phyloP scores from a whole-genome alignment of 2,329 filamentous ascomycete genomes.

The Aspergillus sp. region DNA sequence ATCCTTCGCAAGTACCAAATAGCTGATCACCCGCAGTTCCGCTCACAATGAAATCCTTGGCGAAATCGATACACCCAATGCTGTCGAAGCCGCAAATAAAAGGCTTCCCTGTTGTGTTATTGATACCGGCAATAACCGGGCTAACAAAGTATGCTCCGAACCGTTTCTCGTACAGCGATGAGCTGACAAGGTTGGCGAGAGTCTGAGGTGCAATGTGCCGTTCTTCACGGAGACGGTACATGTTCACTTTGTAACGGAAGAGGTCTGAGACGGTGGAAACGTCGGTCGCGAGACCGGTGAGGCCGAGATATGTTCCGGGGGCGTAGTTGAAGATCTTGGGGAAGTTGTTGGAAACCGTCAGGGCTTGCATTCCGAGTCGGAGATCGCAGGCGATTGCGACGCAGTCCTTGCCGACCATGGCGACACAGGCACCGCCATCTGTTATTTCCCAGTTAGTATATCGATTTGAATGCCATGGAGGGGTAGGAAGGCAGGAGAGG shows the following conservation, averaged over 20 bases:
- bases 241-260: conserved; percentile 99
- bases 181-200: conserved; percentile 92
- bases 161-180: conserved; percentile 86
- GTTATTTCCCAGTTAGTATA: conserved; percentile 12
- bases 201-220: conserved; percentile 92
- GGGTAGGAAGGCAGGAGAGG: conserved; percentile 11
- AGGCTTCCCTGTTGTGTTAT: conserved; percentile 88
- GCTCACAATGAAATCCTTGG: conserved; percentile 98
- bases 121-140: conserved; percentile 91
- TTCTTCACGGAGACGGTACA: conserved; percentile 98
- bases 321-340: conserved; percentile 99
- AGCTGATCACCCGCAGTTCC: conserved; percentile 96
- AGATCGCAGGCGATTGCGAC: conserved; percentile 99
- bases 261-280: conserved; percentile 92
- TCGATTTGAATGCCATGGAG: not conserved
- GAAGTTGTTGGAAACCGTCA: conserved; percentile 98
- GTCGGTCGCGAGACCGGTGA: conserved; percentile 95
- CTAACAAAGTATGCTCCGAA: conserved; percentile 97
- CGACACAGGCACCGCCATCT: conserved; percentile 91
- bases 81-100: conserved; percentile 99
- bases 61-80: conserved; percentile 99
- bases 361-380: conserved; percentile 89
- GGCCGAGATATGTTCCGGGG: conserved; percentile 83
- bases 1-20: conserved; percentile 96
- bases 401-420: conserved; percentile 99